Evolutionary conservation across 495 filamentous ascomycete genomes (phyloP).

Genomic region (Talaromyces adpressus): DNA sequence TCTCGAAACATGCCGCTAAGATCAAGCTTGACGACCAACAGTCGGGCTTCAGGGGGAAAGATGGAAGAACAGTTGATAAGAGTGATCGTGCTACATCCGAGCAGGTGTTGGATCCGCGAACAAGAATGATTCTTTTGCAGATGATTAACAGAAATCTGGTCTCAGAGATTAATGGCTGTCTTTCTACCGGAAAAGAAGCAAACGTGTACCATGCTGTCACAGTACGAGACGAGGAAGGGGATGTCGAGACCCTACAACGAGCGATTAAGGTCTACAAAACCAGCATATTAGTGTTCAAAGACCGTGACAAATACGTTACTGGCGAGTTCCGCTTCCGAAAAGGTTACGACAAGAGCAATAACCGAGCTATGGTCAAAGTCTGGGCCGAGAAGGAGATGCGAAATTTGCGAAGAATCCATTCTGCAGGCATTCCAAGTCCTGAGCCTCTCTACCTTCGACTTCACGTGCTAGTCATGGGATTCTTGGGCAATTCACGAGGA

Average conservation of each 20-base stretch:
- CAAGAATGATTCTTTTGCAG: conserved; percentile 89
- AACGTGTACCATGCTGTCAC: conserved; percentile 86
- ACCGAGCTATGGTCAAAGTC: conserved; percentile 89
- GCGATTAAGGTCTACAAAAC: conserved; percentile 99
- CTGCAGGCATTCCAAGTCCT: conserved; percentile 80
- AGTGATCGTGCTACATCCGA: conserved; percentile 88
- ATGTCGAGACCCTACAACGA: conserved; percentile 44
- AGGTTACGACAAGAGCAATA: conserved; percentile 87
- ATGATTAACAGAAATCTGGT: conserved; percentile 84
- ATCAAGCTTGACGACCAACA: conserved; percentile 70
- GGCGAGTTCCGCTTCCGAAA: conserved; percentile 80
- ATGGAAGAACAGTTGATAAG: conserved; percentile 58
- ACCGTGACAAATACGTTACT: conserved; percentile 87
- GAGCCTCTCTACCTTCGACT: conserved; percentile 81
- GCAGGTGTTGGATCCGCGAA: conserved; percentile 87
- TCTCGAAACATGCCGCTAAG: conserved; percentile 83
- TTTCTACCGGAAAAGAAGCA: conserved; percentile 95
- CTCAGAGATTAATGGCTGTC: conserved; percentile 79
- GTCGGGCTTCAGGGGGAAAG: conserved; percentile 42
- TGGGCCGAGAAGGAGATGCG: conserved; percentile 99
- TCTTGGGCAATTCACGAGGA: conserved; percentile 81
- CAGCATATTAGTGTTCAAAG: conserved; percentile 92
- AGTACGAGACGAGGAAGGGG: conserved; percentile 30
- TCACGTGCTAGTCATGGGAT: conserved; percentile 89
- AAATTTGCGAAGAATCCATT: conserved; percentile 76